These are phyloP conservation scores for Entomortierella chlamydospora DNA, from an alignment of 192 early-diverging fungal species.

Conservation along the genomic window DNA sequence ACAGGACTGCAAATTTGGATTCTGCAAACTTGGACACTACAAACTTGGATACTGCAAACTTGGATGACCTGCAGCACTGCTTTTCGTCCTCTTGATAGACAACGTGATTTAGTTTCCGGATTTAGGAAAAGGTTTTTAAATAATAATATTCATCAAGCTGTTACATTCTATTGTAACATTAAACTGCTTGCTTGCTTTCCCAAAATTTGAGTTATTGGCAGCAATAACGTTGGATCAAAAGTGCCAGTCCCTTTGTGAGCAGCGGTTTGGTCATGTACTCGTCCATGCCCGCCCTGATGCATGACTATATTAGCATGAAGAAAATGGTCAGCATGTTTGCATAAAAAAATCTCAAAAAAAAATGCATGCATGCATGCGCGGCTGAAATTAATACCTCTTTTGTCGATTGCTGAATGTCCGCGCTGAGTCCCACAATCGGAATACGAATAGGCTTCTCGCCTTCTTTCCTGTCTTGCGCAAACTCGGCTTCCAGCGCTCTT, in stretches of 20 bases:
- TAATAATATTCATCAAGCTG: too few relatives aligned
- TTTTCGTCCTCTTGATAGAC: too few relatives aligned
- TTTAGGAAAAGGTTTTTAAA: too few relatives aligned
- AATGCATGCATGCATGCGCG: not conserved
- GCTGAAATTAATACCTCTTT: slow-evolving; percentile 32
- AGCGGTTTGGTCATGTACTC: slow-evolving; percentile 54
- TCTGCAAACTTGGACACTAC: too few relatives aligned
- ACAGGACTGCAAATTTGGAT: too few relatives aligned
- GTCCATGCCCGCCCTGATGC: slow-evolving; percentile 52
- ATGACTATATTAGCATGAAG: slow-evolving; percentile 10
- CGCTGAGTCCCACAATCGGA: slow-evolving; percentile 49
- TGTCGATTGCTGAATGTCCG: slow-evolving; percentile 45
- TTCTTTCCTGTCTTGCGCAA: slow-evolving; percentile 14
- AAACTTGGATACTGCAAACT: too few relatives aligned
- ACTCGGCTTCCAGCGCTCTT: slow-evolving; percentile 28
- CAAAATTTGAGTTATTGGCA: not conserved
- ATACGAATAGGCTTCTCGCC: slow-evolving; percentile 9
- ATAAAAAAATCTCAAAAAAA: not conserved
- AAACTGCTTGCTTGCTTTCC: not conserved
- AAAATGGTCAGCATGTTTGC: too few relatives aligned
- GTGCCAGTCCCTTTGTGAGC: slow-evolving; percentile 43
- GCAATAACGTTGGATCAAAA: slow-evolving; percentile 37
- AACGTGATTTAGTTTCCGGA: too few relatives aligned
- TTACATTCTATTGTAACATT: not conserved
- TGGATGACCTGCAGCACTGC: too few relatives aligned